Conservation (phyloP, 495 filamentous ascomycete species). For the Penicillium robsamsonii region DNA sequence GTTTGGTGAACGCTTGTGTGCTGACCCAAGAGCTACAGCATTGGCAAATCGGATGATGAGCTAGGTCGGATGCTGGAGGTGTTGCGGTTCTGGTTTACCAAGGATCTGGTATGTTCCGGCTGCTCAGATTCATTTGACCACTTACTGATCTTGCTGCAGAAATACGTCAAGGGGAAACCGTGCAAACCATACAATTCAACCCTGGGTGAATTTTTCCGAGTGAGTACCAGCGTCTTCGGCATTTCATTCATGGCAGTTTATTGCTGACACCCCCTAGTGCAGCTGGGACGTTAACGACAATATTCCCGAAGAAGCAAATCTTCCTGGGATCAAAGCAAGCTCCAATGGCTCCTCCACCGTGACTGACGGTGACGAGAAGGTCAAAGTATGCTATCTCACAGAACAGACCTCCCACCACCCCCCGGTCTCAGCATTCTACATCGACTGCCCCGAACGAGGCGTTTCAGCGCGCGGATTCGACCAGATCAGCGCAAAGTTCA, state of each 20-base stretch:
- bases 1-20: slow-evolving; percentile 24
- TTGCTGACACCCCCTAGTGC: slow-evolving; percentile 52
- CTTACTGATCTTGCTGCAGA: slow-evolving; percentile 46
- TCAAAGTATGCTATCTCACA: slow-evolving; percentile 87
- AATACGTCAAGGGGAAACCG: slow-evolving; percentile 97
- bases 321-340: slow-evolving; percentile 36
- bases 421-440: slow-evolving; percentile 92
- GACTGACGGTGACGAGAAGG: slow-evolving; percentile 47
- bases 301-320: slow-evolving; percentile 45
- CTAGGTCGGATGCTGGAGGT: slow-evolving; percentile 92
- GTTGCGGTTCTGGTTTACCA: slow-evolving; percentile 96
- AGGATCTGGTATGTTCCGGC: slow-evolving; percentile 67
- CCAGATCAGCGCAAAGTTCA: slow-evolving; percentile 96
- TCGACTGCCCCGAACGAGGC: slow-evolving; percentile 89
- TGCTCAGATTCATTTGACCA: neutral
- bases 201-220: slow-evolving; percentile 95
- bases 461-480: slow-evolving; percentile 88
- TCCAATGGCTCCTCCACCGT: slow-evolving; percentile 33
- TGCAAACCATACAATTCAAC: slow-evolving; percentile 99
- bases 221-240: slow-evolving; percentile 39
- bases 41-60: slow-evolving; percentile 88
- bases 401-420: slow-evolving; percentile 99
- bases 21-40: slow-evolving; percentile 55
- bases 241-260: neutral
- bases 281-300: slow-evolving; percentile 87